phyloP scores from a whole-genome alignment of 129 eudicot species.

The Saussurea involucrata region DNA sequence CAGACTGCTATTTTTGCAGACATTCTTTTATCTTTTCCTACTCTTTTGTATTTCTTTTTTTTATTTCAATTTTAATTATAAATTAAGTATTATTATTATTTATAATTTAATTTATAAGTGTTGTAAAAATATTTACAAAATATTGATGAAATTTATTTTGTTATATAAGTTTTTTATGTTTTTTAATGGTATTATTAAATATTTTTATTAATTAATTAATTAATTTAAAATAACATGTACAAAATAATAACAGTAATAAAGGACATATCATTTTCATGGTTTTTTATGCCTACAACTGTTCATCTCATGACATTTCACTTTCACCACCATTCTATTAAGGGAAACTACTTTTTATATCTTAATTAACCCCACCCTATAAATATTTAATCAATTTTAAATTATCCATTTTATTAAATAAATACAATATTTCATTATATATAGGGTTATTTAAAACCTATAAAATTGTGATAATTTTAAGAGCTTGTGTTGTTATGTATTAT shows the following conservation, averaged over 20 bases:
- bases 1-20: slow-evolving; percentile 29
- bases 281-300: not conserved
- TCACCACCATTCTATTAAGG: slow-evolving; percentile 20
- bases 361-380: not conserved
- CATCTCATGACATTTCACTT: slow-evolving; percentile 29
- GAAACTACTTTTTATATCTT: slow-evolving; percentile 19
- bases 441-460: too few relatives aligned
- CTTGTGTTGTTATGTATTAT: too few relatives aligned
- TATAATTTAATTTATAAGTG: not conserved
- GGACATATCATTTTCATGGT: not conserved
- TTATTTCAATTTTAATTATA: not conserved
- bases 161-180: not conserved
- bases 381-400: not conserved
- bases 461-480: too few relatives aligned
- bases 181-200: not conserved
- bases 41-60: not conserved
- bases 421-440: too few relatives aligned
- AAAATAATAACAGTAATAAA: not conserved
- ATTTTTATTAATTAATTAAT: not conserved
- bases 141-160: not conserved
- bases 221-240: not conserved
- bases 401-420: not conserved
- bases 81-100: not conserved
- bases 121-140: not conserved
- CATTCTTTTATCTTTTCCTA: slow-evolving; percentile 20